Percentiles rank a stretch among this genome's conserved stretches.
These are phyloP conservation scores for Pleomassaria siparia DNA, from an alignment of 2,329 filamentous ascomycete species.

Conservation along the genomic window DNA sequence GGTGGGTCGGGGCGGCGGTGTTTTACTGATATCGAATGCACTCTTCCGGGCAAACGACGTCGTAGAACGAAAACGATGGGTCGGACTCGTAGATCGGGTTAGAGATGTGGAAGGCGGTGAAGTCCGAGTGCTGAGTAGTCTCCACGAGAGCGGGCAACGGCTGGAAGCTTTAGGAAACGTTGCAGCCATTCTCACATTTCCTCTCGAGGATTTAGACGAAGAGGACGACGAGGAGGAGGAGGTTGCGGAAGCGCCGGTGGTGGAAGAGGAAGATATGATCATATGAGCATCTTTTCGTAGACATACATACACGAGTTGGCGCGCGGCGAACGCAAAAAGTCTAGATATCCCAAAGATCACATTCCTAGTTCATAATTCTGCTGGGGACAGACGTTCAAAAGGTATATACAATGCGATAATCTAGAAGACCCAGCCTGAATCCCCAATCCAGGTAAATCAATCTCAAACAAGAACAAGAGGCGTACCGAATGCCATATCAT, in stretches of 20 bases:
- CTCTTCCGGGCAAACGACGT: conserved; percentile 85
- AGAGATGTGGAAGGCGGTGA: conserved; percentile 79
- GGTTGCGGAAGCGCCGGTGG: conserved; percentile 11
- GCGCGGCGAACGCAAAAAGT: no score
- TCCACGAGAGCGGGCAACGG: conserved; percentile 89
- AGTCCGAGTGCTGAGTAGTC: conserved; percentile 83
- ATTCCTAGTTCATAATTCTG: neutral
- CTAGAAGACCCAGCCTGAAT: neutral
- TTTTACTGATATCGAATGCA: conserved; percentile 82
- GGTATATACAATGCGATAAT: neutral
- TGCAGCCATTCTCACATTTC: conserved; percentile 88
- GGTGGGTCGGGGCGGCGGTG: conserved; percentile 81
- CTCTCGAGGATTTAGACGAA: conserved; percentile 78
- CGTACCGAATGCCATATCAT: neutral
- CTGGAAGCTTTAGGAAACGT: conserved; percentile 83
- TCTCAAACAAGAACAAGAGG: neutral
- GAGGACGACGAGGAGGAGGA: conserved; percentile 50
- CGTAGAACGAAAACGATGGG: conserved; percentile 74
- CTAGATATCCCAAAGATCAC: neutral
- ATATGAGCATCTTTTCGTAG: conserved; percentile 16
- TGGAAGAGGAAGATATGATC: conserved; percentile 25
- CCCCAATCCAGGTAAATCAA: neutral
- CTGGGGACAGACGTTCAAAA: neutral
- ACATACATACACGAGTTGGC: neutral
- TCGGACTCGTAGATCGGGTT: conserved; percentile 85